These are phyloP conservation scores for Porogramme epimiltina DNA, from an alignment of 1,284 basidiomycete genomes.

Conservation along the genomic window DNA sequence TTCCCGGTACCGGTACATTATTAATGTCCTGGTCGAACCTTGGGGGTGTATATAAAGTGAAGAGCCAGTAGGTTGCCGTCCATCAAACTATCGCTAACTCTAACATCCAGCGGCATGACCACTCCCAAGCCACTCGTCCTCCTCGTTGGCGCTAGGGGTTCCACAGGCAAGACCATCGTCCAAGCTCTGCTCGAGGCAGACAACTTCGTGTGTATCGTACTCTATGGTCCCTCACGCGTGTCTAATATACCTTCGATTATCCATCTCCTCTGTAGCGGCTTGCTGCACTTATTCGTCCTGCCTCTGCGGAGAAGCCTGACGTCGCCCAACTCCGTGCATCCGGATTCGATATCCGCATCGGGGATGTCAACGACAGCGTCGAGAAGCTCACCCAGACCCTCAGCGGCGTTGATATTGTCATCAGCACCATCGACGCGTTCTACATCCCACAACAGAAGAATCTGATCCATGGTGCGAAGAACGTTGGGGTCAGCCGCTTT, in stretches of 20 bases:
- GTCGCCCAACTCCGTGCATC: not conserved
- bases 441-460: conserved; percentile 5
- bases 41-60: no score
- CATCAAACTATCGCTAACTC: no score
- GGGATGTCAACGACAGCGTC: not conserved
- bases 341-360: not conserved
- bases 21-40: no score
- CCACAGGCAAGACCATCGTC: conserved; percentile 4
- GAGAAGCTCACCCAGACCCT: conserved; percentile 2
- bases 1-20: no score
- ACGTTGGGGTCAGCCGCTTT: conserved; percentile 6
- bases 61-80: no score
- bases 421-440: not conserved
- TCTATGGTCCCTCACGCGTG: not conserved
- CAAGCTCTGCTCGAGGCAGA: conserved; percentile 1
- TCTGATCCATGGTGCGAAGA: conserved; percentile 14
- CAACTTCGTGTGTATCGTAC: conserved; percentile 4
- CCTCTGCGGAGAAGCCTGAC: not conserved
- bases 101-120: no score
- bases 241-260: not conserved
- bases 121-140: conserved; percentile 4
- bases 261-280: not conserved
- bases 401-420: conserved; percentile 9
- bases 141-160: conserved; percentile 7
- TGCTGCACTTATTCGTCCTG: not conserved